phyloP scores from a whole-genome alignment of 2,329 filamentous ascomycete species.

The Aspergillus tanneri region DNA sequence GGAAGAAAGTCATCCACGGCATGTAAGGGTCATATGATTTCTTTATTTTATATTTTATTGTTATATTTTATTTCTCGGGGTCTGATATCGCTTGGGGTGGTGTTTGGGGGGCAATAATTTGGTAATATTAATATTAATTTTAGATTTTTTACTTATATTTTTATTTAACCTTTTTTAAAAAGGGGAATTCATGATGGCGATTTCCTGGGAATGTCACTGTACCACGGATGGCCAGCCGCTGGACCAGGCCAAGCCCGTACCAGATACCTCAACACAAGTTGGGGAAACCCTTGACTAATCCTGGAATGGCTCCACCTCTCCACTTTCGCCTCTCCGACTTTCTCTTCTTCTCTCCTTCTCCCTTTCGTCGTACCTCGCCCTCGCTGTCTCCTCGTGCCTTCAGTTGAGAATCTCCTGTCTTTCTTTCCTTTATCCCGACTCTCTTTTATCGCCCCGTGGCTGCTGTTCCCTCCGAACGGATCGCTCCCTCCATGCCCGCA shows the following conservation, averaged over 20 bases:
- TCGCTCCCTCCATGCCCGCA: conserved; percentile 15
- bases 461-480: conserved; percentile 11
- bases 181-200: neutral
- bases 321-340: too few species aligned
- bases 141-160: too few species aligned
- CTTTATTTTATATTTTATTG: too few species aligned
- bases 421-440: conserved; percentile 2
- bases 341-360: conserved; percentile 16
- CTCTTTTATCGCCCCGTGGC: conserved; percentile 18
- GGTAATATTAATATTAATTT: too few species aligned
- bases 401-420: conserved; percentile 1
- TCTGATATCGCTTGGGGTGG: too few species aligned
- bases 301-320: conserved; percentile 8
- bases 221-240: neutral
- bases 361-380: conserved; percentile 15
- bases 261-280: neutral
- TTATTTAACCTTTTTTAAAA: too few species aligned
- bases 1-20: neutral
- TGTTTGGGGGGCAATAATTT: too few species aligned
- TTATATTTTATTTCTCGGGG: too few species aligned
- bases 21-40: neutral
- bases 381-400: conserved; percentile 13
- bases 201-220: neutral
- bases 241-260: neutral
- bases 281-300: conserved; percentile 7